A percentile compares a stretch with the other conserved stretches of the same genome.
Conservation (phyloP, 75 land plant genomes). For the Selaginella tamariscina region DNA sequence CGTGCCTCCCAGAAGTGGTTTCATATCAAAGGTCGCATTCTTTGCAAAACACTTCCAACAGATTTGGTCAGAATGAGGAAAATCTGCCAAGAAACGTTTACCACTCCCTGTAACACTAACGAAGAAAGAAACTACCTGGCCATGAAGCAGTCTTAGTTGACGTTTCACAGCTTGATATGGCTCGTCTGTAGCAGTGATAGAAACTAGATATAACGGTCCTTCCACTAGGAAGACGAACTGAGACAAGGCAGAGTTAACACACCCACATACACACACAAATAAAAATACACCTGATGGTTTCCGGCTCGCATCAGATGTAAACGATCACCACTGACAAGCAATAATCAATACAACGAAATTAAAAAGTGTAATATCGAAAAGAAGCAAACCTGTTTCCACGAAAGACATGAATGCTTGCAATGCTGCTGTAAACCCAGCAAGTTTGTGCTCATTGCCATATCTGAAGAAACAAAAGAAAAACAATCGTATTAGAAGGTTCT, state of each 20-base stretch:
- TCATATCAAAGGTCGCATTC: conserved; percentile 94
- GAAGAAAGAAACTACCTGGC: conserved; percentile 46
- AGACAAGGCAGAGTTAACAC: neutral
- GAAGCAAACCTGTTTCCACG: conserved; percentile 83
- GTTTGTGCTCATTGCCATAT: conserved; percentile 94
- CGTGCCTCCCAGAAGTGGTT: conserved; percentile 90
- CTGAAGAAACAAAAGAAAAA: conserved; percentile 20
- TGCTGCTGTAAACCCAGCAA: conserved; percentile 97
- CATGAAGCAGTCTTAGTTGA: conserved; percentile 87
- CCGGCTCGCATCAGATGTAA: conserved; percentile 73
- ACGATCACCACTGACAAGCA: conserved; percentile 68
- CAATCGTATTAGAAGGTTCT: neutral
- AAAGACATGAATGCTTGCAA: conserved; percentile 96
- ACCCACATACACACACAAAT: neutral
- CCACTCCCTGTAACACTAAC: neutral
- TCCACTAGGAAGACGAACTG: conserved; percentile 93
- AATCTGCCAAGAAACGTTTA: conserved; percentile 43
- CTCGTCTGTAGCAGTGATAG: conserved; percentile 97
- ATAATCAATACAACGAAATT: conserved; percentile 10
- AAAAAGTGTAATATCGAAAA: too few species aligned
- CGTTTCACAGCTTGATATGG: conserved; percentile 61
- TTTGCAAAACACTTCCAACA: conserved; percentile 86
- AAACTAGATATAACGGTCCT: conserved; percentile 92
- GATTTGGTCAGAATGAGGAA: conserved; percentile 86
- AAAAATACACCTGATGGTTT: conserved; percentile 66